Evolutionary conservation across 1,139 yeast species (phyloP).

Genomic region (Kazachstania sp.): DNA sequence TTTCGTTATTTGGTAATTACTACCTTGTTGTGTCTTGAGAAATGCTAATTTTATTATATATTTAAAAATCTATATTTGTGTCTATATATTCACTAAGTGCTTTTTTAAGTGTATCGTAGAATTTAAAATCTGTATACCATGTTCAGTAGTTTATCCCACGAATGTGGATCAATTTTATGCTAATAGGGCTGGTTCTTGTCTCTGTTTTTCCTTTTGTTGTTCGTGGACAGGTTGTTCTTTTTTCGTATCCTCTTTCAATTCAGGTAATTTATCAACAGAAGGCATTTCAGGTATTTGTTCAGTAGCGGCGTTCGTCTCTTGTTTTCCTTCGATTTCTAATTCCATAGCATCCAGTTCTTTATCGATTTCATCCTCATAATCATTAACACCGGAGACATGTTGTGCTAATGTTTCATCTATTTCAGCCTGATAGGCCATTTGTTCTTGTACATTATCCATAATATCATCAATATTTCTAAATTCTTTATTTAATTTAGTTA

Average conservation of each 20-base stretch:
- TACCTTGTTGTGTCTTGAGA: too few relatives aligned
- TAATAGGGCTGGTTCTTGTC: neutral
- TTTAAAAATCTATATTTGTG: too few relatives aligned
- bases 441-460: constrained; percentile 80
- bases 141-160: too few relatives aligned
- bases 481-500: constrained; percentile 67
- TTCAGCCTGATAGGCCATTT: constrained; percentile 66
- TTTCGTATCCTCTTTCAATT: neutral
- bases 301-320: constrained; percentile 21
- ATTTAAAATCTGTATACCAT: too few relatives aligned
- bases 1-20: too few relatives aligned
- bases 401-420: constrained; percentile 43
- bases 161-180: neutral
- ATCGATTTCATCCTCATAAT: constrained; percentile 46
- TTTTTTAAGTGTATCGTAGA: too few relatives aligned
- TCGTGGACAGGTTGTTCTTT: neutral
- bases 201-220: neutral
- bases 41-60: too few relatives aligned
- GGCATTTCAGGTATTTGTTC: constrained; percentile 12
- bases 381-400: constrained; percentile 37
- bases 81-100: too few relatives aligned
- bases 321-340: constrained; percentile 25
- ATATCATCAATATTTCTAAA: constrained; percentile 74
- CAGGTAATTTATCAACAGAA: constrained; percentile 18
- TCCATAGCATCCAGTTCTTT: constrained; percentile 40